These are phyloP conservation scores for Trifolium fragiferum DNA, from an alignment of 306 rosid genomes.

Conservation along the genomic window DNA sequence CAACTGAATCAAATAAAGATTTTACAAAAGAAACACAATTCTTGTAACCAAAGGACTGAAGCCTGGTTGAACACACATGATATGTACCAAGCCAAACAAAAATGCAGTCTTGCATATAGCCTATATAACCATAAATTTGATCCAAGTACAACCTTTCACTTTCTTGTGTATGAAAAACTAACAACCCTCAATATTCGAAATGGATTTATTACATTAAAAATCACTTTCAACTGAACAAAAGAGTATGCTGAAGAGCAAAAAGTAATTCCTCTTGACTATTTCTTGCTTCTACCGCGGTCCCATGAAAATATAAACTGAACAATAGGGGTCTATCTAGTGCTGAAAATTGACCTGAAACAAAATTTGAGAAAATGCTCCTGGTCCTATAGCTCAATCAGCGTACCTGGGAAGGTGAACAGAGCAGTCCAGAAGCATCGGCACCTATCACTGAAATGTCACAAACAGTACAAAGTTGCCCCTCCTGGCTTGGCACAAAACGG, in stretches of 20 bases:
- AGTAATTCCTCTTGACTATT: constrained; percentile 42
- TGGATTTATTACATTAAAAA: constrained; percentile 46
- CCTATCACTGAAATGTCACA: constrained; percentile 91
- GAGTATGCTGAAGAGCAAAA: constrained; percentile 38
- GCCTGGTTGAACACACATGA: constrained; percentile 28
- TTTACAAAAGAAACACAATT: constrained; percentile 27
- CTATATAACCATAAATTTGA: constrained; percentile 29
- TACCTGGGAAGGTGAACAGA: constrained; percentile 83
- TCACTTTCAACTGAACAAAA: constrained; percentile 35
- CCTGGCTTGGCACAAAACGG: constrained; percentile 83
- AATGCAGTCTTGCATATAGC: constrained; percentile 35
- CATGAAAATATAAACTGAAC: constrained; percentile 37
- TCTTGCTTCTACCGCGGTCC: constrained; percentile 41
- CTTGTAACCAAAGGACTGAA: constrained; percentile 35
- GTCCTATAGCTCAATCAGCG: constrained; percentile 58
- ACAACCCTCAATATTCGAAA: constrained; percentile 36
- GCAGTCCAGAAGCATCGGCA: constrained; percentile 91
- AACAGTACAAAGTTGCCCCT: constrained; percentile 79
- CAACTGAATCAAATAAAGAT: constrained; percentile 33
- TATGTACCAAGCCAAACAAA: constrained; percentile 42
- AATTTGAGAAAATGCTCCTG: constrained; percentile 45
- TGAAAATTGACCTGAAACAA: constrained; percentile 48
- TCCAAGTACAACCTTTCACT: constrained; percentile 46
- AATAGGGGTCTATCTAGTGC: constrained; percentile 43
- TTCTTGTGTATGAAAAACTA: constrained; percentile 46